These are phyloP conservation scores for Metarhizium robertsii DNA, from an alignment of 2,329 filamentous ascomycete genomes.

Conservation along the genomic window DNA sequence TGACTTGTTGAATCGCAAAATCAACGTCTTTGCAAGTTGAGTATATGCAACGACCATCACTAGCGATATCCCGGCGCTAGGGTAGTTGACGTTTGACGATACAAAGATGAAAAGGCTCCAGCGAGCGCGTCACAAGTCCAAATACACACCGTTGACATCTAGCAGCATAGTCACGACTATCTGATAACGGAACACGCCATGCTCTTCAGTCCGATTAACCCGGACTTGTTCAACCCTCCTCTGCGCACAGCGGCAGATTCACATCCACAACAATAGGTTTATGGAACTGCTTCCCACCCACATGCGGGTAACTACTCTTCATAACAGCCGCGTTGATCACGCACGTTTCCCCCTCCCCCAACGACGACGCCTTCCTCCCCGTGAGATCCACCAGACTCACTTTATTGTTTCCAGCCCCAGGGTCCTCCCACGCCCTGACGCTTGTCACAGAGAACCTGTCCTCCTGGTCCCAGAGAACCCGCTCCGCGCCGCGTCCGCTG, in stretches of 20 bases:
- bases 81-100: too few species aligned
- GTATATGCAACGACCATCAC: too few species aligned
- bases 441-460: conserved; percentile 34
- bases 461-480: conserved; percentile 49
- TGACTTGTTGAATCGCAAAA: too few species aligned
- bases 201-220: background rate
- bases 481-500: conserved; percentile 53
- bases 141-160: too few species aligned
- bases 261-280: conserved; percentile 80
- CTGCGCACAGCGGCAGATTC: conserved; percentile 49
- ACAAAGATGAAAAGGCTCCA: too few species aligned
- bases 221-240: background rate
- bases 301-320: conserved; percentile 56
- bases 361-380: conserved; percentile 21
- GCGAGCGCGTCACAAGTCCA: too few species aligned
- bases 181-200: background rate
- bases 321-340: conserved; percentile 73
- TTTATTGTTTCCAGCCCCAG: conserved; percentile 44
- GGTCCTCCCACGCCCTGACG: conserved; percentile 47
- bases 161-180: too few species aligned
- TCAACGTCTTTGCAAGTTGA: too few species aligned
- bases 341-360: conserved; percentile 50
- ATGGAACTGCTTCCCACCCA: conserved; percentile 55
- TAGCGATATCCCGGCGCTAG: too few species aligned
- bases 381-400: conserved; percentile 56